Percentiles rank a stretch among this genome's conserved stretches.
Conservation (phyloP, 1,139 yeast species). For the Sugiyamaella sp. region DNA sequence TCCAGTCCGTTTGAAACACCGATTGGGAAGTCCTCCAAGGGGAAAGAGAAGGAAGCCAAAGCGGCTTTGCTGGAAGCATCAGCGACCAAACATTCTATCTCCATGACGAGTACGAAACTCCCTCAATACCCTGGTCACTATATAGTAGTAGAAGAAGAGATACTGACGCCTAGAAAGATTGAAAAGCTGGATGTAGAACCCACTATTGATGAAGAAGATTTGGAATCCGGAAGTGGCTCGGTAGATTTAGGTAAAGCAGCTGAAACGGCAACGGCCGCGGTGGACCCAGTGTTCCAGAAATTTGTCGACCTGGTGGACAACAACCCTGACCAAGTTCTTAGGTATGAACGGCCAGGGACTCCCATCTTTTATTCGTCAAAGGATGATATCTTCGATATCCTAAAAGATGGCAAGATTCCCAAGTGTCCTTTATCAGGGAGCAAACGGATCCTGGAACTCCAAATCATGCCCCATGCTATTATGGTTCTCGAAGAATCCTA, state of each 20-base stretch:
- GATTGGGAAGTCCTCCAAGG: slow-evolving; percentile 6
- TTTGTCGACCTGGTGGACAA: slow-evolving; percentile 74
- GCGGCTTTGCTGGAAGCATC: neutral
- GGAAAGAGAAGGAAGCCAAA: slow-evolving; percentile 13
- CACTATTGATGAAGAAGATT: slow-evolving; percentile 38
- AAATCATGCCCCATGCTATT: slow-evolving; percentile 92
- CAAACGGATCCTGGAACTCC: slow-evolving; percentile 73
- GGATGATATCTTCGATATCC: slow-evolving; percentile 54
- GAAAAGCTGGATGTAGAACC: slow-evolving; percentile 33
- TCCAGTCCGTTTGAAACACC: slow-evolving; percentile 15
- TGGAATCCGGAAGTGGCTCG: slow-evolving; percentile 25
- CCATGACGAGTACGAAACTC: slow-evolving; percentile 8
- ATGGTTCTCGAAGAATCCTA: slow-evolving; percentile 68
- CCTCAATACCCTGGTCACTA: slow-evolving; percentile 57
- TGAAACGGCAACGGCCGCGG: slow-evolving; percentile 30
- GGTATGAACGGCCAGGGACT: slow-evolving; percentile 66
- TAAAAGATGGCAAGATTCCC: slow-evolving; percentile 60
- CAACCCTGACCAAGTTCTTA: slow-evolving; percentile 82
- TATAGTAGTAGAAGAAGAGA: slow-evolving; percentile 69
- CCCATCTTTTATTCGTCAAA: slow-evolving; percentile 74
- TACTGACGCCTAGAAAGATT: slow-evolving; percentile 44
- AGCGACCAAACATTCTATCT: neutral
- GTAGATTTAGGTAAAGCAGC: slow-evolving; percentile 30
- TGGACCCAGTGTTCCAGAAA: slow-evolving; percentile 74
- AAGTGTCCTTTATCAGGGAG: slow-evolving; percentile 45